A percentile compares a stretch with the other conserved stretches of the same genome.
Evolutionary conservation across 1,284 basidiomycete species (phyloP).

Genomic region (Vanrija sp.): DNA sequence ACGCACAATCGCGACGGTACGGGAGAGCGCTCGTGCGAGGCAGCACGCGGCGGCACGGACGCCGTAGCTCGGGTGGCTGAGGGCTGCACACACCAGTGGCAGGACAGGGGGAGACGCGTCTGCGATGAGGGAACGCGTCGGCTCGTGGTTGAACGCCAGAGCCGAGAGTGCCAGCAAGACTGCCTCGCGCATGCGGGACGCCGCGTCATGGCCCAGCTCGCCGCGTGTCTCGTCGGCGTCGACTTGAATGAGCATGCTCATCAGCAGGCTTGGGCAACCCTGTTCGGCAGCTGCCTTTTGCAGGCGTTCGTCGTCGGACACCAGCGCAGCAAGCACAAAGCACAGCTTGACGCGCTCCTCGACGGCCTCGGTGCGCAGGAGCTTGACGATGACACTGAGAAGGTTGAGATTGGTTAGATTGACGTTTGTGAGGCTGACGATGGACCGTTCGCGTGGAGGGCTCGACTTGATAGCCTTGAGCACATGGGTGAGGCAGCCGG

Average conservation of each 20-base stretch:
- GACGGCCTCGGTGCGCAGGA: constrained; percentile 29
- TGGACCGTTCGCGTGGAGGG: constrained; percentile 12
- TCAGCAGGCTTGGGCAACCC: constrained; percentile 27
- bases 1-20: constrained; percentile 70
- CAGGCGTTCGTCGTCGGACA: constrained; percentile 64
- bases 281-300: constrained; percentile 50
- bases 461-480: constrained; percentile 32
- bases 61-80: constrained; percentile 63
- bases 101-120: constrained; percentile 55
- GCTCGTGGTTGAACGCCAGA: constrained; percentile 64
- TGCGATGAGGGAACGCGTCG: constrained; percentile 64
- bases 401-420: constrained; percentile 17
- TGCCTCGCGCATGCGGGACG: constrained; percentile 52
- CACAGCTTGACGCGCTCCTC: constrained; percentile 54
- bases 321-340: constrained; percentile 65
- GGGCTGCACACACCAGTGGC: constrained; percentile 56
- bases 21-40: constrained; percentile 71
- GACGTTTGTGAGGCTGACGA: constrained; percentile 3
- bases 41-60: constrained; percentile 81
- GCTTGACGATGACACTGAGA: constrained; percentile 28
- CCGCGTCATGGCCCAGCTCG: constrained; percentile 44
- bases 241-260: constrained; percentile 21
- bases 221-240: constrained; percentile 60
- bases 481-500: constrained; percentile 40
- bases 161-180: constrained; percentile 66